phyloP scores from a whole-genome alignment of 2,329 filamentous ascomycete species.

The Fusarium graminum region DNA sequence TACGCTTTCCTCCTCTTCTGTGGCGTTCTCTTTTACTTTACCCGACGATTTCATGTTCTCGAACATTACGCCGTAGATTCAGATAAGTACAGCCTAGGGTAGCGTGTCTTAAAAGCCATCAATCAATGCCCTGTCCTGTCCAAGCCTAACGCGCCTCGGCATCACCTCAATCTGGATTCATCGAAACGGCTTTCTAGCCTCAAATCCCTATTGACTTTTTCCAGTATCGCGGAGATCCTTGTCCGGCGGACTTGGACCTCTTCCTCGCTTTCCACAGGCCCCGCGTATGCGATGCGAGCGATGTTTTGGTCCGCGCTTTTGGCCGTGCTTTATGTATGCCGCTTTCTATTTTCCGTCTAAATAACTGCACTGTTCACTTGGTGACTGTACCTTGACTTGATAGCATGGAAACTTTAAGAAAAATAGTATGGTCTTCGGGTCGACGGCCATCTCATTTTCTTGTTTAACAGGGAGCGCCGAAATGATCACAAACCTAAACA shows the following conservation, averaged over 20 bases:
- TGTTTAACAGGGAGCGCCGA: not conserved
- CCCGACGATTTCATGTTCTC: constrained; percentile 6
- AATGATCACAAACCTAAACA: not conserved
- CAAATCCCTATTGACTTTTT: constrained; percentile 11
- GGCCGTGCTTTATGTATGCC: constrained; percentile 15
- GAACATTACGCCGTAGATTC: constrained; percentile 26
- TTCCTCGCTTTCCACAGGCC: not conserved
- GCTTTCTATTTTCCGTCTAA: constrained; percentile 15
- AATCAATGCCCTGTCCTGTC: not conserved
- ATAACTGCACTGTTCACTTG: constrained; percentile 22
- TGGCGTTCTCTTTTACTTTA: constrained; percentile 9
- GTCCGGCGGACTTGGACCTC: constrained; percentile 20
- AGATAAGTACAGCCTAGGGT: constrained; percentile 7
- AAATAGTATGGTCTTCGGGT: not conserved
- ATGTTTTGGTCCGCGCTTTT: constrained; percentile 11
- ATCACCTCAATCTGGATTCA: constrained; percentile 15
- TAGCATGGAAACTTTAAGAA: not conserved
- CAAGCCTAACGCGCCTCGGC: constrained; percentile 8
- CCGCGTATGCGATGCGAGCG: constrained; percentile 5
- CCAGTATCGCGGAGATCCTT: constrained; percentile 17
- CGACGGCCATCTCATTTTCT: not conserved
- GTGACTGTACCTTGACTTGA: not conserved
- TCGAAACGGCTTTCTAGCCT: constrained; percentile 20
- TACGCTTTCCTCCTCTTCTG: not conserved
- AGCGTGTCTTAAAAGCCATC: not conserved